A percentile compares a stretch with the other conserved stretches of the same genome.
Evolutionary conservation across 176 grass and related monocot species (phyloP).

Genomic region (Bothriochloa decipiens): DNA sequence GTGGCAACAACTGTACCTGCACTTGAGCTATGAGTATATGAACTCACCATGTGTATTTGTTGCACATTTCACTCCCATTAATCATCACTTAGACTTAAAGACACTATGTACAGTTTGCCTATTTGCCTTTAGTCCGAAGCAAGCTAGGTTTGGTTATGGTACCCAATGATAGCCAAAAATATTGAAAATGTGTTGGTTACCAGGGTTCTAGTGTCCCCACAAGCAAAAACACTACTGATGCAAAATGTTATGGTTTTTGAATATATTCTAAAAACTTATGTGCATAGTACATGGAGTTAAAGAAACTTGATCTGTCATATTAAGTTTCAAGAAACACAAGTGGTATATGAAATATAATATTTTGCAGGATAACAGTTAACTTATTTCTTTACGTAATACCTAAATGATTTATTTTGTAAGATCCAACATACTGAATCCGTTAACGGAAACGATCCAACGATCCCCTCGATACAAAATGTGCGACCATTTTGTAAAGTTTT

Average conservation of each 20-base stretch:
- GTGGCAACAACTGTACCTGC: not conserved
- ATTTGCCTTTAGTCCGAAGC: not conserved
- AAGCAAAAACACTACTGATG: not conserved
- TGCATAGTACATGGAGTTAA: not conserved
- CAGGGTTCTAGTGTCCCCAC: not conserved
- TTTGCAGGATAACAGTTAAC: not conserved
- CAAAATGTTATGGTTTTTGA: not conserved
- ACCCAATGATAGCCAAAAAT: not conserved
- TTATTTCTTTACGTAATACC: not conserved
- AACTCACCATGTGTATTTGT: not conserved
- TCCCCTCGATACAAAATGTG: not conserved
- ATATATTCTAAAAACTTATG: not conserved
- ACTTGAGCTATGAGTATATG: not conserved
- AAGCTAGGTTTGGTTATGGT: not conserved
- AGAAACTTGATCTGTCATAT: not conserved
- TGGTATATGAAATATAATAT: not conserved
- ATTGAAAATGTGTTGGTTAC: not conserved
- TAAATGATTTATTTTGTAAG: not conserved
- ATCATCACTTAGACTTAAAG: conserved; percentile 7
- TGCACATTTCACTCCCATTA: conserved; percentile 7
- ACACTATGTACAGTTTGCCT: not conserved
- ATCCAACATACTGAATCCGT: not conserved
- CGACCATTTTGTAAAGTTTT: not conserved
- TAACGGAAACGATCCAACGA: not conserved
- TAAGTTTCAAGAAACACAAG: not conserved